A percentile compares a stretch with the other conserved stretches of the same genome.
phyloP scores from a whole-genome alignment of 225 moss, liverwort and hornwort genomes.

The Marchantia paleacea region DNA sequence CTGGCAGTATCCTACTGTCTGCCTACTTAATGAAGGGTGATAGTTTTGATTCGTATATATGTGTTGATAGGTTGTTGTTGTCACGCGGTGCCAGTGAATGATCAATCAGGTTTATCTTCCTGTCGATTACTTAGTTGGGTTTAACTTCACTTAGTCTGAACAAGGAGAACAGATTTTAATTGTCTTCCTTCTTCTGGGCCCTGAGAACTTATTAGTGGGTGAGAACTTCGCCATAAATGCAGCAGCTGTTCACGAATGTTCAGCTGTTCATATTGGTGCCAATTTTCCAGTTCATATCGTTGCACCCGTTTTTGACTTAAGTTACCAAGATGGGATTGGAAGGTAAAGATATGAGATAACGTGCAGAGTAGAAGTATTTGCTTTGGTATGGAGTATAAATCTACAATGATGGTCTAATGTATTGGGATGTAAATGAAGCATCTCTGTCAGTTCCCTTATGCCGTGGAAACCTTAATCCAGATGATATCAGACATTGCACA shows the following conservation, averaged over 20 bases:
- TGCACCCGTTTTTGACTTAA: too few relatives aligned
- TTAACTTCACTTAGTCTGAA: not conserved
- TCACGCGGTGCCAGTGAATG: too few relatives aligned
- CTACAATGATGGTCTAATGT: not conserved
- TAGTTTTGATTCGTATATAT: not conserved
- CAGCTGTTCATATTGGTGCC: too few relatives aligned
- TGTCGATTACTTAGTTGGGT: not conserved
- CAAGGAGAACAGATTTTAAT: not conserved
- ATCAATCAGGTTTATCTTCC: not conserved
- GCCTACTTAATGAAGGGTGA: not conserved
- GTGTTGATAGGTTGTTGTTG: not conserved
- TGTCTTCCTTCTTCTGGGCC: not conserved
- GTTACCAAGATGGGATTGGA: too few relatives aligned
- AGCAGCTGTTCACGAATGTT: not conserved
- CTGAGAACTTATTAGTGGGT: not conserved
- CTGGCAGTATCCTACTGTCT: conserved; percentile 82
- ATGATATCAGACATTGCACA: conserved; percentile 74
- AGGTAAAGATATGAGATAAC: too few relatives aligned
- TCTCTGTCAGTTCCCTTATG: not conserved
- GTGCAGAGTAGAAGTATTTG: too few relatives aligned
- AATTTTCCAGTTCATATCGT: too few relatives aligned
- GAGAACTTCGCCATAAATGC: not conserved
- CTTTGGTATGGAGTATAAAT: too few relatives aligned
- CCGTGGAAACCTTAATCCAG: conserved; percentile 21
- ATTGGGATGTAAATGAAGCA: not conserved